Evolutionary conservation across 2,329 filamentous ascomycete genomes (phyloP).

Genomic region (Penicillium freii): DNA sequence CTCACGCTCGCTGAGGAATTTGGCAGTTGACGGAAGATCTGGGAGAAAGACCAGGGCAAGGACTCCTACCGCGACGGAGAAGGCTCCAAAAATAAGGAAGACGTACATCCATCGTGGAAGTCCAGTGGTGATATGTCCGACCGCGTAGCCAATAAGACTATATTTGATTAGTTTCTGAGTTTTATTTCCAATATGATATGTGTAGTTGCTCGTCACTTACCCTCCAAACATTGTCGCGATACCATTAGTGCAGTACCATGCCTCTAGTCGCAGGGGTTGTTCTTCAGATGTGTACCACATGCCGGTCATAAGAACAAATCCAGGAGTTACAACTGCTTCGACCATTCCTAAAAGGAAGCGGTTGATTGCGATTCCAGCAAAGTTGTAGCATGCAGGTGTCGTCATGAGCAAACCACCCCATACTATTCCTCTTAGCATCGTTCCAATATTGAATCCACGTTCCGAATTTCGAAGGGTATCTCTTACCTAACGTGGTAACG

Average conservation of each 20-base stretch:
- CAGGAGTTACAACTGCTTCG: constrained; percentile 51
- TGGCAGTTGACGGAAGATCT: constrained; percentile 46
- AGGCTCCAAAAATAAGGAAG: constrained; percentile 54
- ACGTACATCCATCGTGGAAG: constrained; percentile 57
- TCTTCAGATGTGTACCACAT: constrained; percentile 53
- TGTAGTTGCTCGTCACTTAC: constrained; percentile 23
- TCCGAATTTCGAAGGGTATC: fast-evolving
- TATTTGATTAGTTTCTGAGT: not conserved
- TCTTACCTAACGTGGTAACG: constrained; percentile 38
- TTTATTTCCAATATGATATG: not conserved
- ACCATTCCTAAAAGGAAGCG: constrained; percentile 50
- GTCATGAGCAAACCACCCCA: constrained; percentile 49
- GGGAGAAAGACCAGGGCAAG: constrained; percentile 42
- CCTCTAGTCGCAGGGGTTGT: constrained; percentile 53
- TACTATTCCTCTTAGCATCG: constrained; percentile 15
- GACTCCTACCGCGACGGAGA: constrained; percentile 40
- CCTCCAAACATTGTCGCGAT: constrained; percentile 62
- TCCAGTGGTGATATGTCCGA: constrained; percentile 57
- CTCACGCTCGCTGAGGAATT: constrained; percentile 49
- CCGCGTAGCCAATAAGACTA: constrained; percentile 55
- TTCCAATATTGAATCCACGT: not conserved
- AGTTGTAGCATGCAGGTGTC: constrained; percentile 46
- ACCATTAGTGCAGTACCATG: constrained; percentile 60
- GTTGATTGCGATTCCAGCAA: constrained; percentile 45
- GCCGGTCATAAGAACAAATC: constrained; percentile 52